Conservation (phyloP, 768 basidiomycete species). For the Mrakia frigida region DNA sequence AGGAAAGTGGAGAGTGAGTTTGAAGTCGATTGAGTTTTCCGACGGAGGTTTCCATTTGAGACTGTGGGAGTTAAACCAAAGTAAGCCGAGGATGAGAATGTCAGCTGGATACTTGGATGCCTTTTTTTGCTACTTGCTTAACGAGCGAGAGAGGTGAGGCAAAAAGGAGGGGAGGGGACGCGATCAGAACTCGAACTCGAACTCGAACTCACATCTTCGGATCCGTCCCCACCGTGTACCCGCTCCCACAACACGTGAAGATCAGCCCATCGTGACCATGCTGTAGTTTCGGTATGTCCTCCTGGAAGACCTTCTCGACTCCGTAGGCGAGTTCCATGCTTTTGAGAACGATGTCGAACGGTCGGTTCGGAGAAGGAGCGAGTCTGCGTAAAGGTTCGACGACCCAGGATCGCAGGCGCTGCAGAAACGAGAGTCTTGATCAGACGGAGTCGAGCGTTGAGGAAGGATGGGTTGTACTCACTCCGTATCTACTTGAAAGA, state of each 20-base stretch:
- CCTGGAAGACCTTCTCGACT: slow-evolving; percentile 74
- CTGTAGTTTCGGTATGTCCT: slow-evolving; percentile 75
- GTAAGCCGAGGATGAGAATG: neutral
- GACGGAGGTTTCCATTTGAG: slow-evolving; percentile 98
- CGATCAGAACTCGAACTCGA: no score
- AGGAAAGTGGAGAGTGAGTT: slow-evolving; percentile 89
- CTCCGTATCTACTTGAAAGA: slow-evolving; percentile 83
- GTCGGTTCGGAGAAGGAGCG: slow-evolving; percentile 33
- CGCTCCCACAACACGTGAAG: slow-evolving; percentile 82
- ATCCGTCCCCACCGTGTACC: slow-evolving; percentile 79
- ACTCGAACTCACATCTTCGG: slow-evolving; percentile 63
- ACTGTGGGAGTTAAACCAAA: slow-evolving; percentile 47
- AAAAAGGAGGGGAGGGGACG: neutral
- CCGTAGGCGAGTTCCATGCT: slow-evolving; percentile 80
- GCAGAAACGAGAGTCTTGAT: slow-evolving; percentile 17
- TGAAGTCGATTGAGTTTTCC: slow-evolving; percentile 97
- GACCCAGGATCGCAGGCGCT: slow-evolving; percentile 79
- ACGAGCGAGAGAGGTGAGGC: neutral
- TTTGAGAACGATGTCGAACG: slow-evolving; percentile 73
- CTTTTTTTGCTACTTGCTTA: no score
- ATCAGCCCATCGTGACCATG: slow-evolving; percentile 95
- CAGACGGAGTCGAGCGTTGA: neutral
- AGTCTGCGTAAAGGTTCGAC: slow-evolving; percentile 64
- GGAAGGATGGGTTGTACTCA: slow-evolving; percentile 47
- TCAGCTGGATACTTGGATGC: neutral